phyloP scores from a whole-genome alignment of 1,284 basidiomycete species.

The Fomitiporia mediterranea region DNA sequence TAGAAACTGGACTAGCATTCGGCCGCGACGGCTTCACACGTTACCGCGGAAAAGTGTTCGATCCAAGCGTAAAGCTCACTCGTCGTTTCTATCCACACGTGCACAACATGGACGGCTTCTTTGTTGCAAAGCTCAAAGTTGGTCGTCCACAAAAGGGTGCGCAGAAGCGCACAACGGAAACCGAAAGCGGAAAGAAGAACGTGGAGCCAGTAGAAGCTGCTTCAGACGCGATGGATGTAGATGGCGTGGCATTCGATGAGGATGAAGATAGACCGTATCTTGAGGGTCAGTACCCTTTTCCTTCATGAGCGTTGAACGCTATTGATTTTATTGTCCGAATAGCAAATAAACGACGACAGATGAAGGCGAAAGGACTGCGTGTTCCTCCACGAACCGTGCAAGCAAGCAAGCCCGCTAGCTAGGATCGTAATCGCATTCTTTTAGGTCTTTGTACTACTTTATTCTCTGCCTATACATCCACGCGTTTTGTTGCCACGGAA shows the following conservation, averaged over 20 bases:
- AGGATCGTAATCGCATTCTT: no score
- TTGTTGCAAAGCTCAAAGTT: constrained; percentile 96
- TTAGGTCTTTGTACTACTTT: no score
- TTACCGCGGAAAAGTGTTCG: constrained; percentile 88
- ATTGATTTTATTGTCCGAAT: no score
- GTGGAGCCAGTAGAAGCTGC: constrained; percentile 32
- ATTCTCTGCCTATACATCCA: no score
- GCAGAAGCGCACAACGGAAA: constrained; percentile 28
- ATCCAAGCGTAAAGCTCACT: constrained; percentile 78
- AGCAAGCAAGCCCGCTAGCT: background rate
- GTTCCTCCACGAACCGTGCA: constrained; percentile 28
- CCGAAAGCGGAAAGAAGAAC: constrained; percentile 34
- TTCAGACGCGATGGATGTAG: constrained; percentile 25
- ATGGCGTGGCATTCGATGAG: constrained; percentile 50
- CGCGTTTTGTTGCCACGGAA: no score
- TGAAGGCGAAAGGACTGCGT: constrained; percentile 71
- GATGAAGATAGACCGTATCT: constrained; percentile 68
- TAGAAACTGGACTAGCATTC: constrained; percentile 91
- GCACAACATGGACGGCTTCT: constrained; percentile 98
- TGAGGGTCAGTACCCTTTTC: constrained; percentile 47
- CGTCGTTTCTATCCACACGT: constrained; percentile 88
- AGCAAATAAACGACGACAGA: constrained; percentile 67
- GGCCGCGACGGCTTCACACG: constrained; percentile 89
- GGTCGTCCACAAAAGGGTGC: constrained; percentile 62
- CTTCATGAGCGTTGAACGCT: no score